Percentiles rank a stretch among this genome's conserved stretches.
These are phyloP conservation scores for Phanerochaete carnosa DNA, from an alignment of 768 basidiomycete species.

Conservation along the genomic window DNA sequence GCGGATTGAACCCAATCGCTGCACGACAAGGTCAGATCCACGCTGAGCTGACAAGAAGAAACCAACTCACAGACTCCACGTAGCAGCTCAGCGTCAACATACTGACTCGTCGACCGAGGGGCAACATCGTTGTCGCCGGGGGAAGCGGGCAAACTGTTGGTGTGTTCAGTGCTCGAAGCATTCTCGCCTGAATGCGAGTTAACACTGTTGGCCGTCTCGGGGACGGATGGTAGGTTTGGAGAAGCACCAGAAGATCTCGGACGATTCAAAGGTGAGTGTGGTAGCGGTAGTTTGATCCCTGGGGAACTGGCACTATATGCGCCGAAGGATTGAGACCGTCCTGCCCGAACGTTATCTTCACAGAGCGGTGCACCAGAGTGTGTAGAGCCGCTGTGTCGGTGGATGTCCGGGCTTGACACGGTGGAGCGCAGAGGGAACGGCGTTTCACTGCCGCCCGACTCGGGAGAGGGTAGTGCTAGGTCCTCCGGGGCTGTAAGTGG, in stretches of 20 bases:
- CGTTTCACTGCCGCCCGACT: not conserved
- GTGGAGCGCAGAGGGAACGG: not conserved
- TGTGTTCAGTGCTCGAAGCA: not conserved
- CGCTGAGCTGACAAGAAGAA: not conserved
- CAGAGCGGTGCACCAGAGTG: not conserved
- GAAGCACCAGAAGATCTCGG: not conserved
- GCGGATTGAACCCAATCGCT: slow-evolving; percentile 70
- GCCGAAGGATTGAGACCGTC: slow-evolving; percentile 11
- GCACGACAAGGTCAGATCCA: slow-evolving; percentile 1
- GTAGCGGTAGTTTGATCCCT: not conserved
- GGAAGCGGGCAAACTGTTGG: not conserved
- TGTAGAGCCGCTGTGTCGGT: slow-evolving; percentile 7
- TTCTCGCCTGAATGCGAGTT: not conserved
- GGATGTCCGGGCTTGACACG: not conserved
- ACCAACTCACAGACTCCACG: slow-evolving; percentile 50
- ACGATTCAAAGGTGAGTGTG: not conserved
- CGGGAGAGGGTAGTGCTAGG: not conserved
- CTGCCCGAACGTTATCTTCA: not conserved
- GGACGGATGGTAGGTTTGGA: not conserved
- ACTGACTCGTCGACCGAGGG: slow-evolving; percentile 11
- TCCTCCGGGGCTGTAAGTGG: not conserved
- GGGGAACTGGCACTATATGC: not conserved
- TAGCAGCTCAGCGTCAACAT: slow-evolving; percentile 21
- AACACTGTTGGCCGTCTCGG: not conserved
- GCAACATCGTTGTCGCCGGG: not conserved